These are phyloP conservation scores for Aspergillus latus DNA, from an alignment of 2,329 filamentous ascomycete genomes.

Conservation along the genomic window DNA sequence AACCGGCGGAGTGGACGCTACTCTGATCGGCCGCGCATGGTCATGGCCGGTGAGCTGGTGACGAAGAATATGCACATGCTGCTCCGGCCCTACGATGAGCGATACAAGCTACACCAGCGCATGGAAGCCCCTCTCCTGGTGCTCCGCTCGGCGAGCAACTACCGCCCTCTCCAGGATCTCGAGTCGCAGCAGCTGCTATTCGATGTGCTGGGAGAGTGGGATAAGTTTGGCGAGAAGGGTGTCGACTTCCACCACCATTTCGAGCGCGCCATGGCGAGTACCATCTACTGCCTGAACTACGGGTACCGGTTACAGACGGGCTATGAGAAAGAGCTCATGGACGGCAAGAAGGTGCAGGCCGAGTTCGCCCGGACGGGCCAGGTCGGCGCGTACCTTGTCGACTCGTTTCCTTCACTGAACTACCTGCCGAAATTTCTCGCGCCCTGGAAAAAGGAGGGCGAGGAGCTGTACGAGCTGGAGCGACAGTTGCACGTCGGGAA, in stretches of 20 bases:
- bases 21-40: background rate
- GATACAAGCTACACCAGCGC: background rate
- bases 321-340: background rate
- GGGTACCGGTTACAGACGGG: background rate
- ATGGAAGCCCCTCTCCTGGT: background rate
- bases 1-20: background rate
- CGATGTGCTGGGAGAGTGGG: background rate
- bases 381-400: background rate
- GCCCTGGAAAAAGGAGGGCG: constrained; percentile 2
- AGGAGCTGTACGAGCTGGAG: background rate
- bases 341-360: background rate
- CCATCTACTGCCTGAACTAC: background rate
- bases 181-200: constrained; percentile 3
- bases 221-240: background rate
- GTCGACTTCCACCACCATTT: background rate
- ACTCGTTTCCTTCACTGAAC: constrained; percentile 1
- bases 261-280: constrained; percentile 1
- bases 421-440: background rate
- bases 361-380: background rate
- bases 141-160: background rate
- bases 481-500: background rate
- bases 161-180: background rate
- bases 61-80: constrained; percentile 2
- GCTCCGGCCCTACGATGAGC: background rate
- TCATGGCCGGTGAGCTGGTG: constrained; percentile 1